Base-by-base conservation (phyloP, 2,329 filamentous ascomycete genomes). In the Teratosphaeria destructans region DNA sequence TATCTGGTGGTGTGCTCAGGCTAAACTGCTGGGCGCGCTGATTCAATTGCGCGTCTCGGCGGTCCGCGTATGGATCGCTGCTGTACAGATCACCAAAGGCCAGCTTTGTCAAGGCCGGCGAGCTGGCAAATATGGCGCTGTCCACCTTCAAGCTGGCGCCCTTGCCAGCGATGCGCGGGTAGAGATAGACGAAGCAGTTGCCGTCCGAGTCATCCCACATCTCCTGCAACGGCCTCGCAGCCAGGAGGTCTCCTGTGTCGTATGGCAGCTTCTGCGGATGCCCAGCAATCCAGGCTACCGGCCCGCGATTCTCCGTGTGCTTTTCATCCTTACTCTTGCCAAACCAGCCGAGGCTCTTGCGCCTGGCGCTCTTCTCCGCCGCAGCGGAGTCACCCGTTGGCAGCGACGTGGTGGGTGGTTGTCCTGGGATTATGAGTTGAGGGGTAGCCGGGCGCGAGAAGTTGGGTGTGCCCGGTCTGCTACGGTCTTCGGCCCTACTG, bases 141-240 rank as follows among this genome's bases (percentile, higher is more conserved):
- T 85, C 78, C 59, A 87, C 74, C 61, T 80, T 81, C 75, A 87
- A 86, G 2, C 83, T 85, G 8, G 84, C 76, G 5, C 81, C 77
- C 66, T 79, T 79, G 57, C 78, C 78, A 23, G 82, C 80, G 16
- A 75, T 79, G 26, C 52, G 76, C 0, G 84, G 82, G 65, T 83
- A 85, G 14, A 86, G 75, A 65, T 86, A 83, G n/a, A 87, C 77
- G 61, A 80, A 78, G 14, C 83, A 85, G 68, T 86, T 82, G n/a
- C 81, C 84, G 54, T 78, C 70, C 5, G 60, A 60, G 3, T 84
- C 80, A 64, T 85, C 81, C 84, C 84, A 87, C 8, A 86, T 70
- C 66, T 86, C 84, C 5, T 75, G 68, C 16, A 84, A 80, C 71
- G 77, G 81, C 60, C 81, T 76, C 47, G 78, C 82, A 58, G 75